Conservation (phyloP, 2,329 filamentous ascomycete species). For the Sclerotinia subarctica region DNA sequence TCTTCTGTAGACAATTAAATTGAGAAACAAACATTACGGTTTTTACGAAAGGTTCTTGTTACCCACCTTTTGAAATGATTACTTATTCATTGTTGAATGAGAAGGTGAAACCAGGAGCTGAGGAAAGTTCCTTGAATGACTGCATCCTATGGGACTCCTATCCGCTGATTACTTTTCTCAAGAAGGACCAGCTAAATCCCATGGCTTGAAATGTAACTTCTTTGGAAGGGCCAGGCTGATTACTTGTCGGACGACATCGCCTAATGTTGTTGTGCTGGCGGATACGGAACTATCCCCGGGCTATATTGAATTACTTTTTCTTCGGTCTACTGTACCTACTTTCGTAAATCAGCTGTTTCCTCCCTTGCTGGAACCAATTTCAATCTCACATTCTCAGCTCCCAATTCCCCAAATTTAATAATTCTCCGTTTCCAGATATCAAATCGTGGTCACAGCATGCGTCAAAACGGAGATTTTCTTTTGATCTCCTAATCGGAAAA, state of each 20-base stretch:
- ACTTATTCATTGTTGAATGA: not conserved
- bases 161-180: not conserved
- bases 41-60: not conserved
- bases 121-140: slow-evolving; percentile 1
- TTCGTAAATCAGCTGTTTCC: not conserved
- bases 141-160: not conserved
- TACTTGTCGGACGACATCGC: not conserved
- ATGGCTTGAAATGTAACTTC: slow-evolving; percentile 13
- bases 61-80: not conserved
- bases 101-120: not conserved
- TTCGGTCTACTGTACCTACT: not conserved
- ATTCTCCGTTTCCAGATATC: slow-evolving; percentile 13
- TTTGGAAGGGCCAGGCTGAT: not conserved
- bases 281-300: not conserved
- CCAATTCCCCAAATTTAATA: not conserved
- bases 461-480: slow-evolving; percentile 14
- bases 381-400: not conserved
- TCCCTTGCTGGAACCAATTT: not conserved
- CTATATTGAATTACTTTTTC: not conserved
- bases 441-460: slow-evolving; percentile 17
- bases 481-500: not conserved
- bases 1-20: slow-evolving; percentile 14
- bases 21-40: not conserved
- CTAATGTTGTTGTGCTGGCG: not conserved
- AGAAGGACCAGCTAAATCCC: slow-evolving; percentile 3